Percentiles rank a stretch among this genome's conserved stretches.
Conservation (phyloP, 2,329 filamentous ascomycete genomes). For the Pseudogymnoascus sp. region DNA sequence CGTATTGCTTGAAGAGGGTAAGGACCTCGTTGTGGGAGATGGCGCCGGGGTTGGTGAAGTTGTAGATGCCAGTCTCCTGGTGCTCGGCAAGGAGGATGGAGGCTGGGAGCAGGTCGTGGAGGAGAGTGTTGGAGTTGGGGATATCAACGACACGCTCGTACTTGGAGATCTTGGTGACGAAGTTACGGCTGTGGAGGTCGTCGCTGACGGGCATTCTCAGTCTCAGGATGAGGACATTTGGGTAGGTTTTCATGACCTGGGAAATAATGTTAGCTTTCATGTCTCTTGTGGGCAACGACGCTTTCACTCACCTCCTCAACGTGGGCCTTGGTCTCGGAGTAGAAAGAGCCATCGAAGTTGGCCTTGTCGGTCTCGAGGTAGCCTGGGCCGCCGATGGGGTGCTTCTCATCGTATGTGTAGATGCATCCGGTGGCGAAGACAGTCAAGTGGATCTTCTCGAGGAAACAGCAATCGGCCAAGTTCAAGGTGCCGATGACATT, state of each 20-base stretch:
- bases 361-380: constrained; percentile 56
- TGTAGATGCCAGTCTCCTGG: constrained; percentile 58
- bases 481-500: constrained; percentile 62
- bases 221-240: constrained; percentile 56
- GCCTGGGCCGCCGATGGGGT: constrained; percentile 54
- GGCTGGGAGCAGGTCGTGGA: constrained; percentile 57
- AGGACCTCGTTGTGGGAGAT: constrained; percentile 68
- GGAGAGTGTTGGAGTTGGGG: constrained; percentile 62
- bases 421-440: constrained; percentile 64
- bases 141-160: constrained; percentile 62
- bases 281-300: not conserved
- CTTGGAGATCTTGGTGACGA: constrained; percentile 62
- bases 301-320: constrained; percentile 51
- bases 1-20: constrained; percentile 54
- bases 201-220: constrained; percentile 65
- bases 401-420: constrained; percentile 56
- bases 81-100: constrained; percentile 56
- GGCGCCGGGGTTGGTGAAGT: constrained; percentile 65
- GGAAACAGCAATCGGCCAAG: constrained; percentile 55
- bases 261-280: not conserved
- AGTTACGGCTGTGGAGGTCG: constrained; percentile 60
- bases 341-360: constrained; percentile 63
- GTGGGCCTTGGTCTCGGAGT: constrained; percentile 60
- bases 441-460: constrained; percentile 55
- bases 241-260: constrained; percentile 56